Conservation (phyloP, 225 moss, liverwort and hornwort species). For the Pleurozium schreberi region DNA sequence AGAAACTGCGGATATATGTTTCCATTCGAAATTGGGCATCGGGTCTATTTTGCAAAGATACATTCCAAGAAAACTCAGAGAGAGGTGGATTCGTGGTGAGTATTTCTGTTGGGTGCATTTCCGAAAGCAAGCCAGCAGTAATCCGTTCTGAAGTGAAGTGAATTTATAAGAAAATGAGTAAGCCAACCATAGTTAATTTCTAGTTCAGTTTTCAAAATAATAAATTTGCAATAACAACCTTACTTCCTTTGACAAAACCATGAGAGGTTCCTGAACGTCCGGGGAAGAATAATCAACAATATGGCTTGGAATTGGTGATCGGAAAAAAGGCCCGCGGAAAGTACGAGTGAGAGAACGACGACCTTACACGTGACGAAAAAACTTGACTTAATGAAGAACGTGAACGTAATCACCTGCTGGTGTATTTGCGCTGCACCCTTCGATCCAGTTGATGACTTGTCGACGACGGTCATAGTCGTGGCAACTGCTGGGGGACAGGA, state of each 20-base stretch:
- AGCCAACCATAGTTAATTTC: not conserved
- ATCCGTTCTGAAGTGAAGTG: not conserved
- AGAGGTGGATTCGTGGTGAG: not conserved
- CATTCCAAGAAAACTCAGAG: not conserved
- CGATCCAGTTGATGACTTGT: constrained; percentile 11
- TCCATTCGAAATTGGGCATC: not conserved
- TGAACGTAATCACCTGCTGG: constrained; percentile 22
- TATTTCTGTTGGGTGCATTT: not conserved
- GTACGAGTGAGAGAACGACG: not conserved
- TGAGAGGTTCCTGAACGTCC: not conserved
- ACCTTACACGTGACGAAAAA: not conserved
- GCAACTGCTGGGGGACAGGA: not conserved
- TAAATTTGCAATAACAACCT: not conserved
- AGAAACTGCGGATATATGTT: not conserved
- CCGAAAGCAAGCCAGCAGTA: not conserved
- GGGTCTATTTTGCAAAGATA: not conserved
- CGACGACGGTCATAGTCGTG: not conserved
- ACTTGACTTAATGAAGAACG: not conserved
- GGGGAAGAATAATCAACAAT: not conserved
- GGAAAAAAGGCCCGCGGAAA: not conserved
- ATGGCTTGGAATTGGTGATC: not conserved
- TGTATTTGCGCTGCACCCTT: constrained; percentile 12
- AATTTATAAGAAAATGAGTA: not conserved
- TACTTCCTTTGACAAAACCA: not conserved
- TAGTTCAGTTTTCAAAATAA: not conserved